Evolutionary conservation across 108 stramenopile genomes (phyloP).

Genomic region (Mediolabrus comicus): DNA sequence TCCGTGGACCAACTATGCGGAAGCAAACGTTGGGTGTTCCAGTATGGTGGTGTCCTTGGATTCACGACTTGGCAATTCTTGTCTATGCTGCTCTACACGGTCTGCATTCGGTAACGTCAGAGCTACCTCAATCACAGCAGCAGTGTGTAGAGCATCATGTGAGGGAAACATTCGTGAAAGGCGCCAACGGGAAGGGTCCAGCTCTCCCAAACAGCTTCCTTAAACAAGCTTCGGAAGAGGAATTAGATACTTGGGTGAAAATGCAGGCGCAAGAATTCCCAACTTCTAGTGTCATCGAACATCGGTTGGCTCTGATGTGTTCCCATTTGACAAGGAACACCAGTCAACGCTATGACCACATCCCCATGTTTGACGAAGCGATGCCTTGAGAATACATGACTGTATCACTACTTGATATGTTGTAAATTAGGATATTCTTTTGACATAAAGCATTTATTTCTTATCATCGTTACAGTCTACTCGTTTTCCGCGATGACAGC

Average conservation of each 20-base stretch:
- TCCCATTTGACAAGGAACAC: constrained; percentile 40
- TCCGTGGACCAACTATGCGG: constrained; percentile 38
- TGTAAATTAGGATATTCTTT: no score
- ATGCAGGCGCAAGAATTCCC: constrained; percentile 65
- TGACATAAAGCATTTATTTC: no score
- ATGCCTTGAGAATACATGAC: not conserved
- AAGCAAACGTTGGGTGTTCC: constrained; percentile 64
- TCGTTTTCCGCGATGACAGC: not conserved
- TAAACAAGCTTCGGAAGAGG: constrained; percentile 31
- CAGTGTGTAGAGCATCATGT: constrained; percentile 48
- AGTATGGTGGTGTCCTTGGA: constrained; percentile 86
- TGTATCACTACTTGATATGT: no score
- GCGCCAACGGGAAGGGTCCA: constrained; percentile 18
- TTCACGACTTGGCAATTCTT: constrained; percentile 74
- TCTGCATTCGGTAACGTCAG: constrained; percentile 48
- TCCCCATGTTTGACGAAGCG: constrained; percentile 87
- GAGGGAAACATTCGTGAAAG: constrained; percentile 47
- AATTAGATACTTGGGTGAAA: constrained; percentile 57
- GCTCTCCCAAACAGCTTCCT: constrained; percentile 25
- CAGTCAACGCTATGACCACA: constrained; percentile 55
- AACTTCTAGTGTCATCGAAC: constrained; percentile 53
- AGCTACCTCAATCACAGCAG: constrained; percentile 14
- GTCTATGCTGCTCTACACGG: constrained; percentile 66
- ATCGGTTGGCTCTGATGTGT: constrained; percentile 72
- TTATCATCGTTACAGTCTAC: not conserved